Conservation (phyloP, 148 eudicot genomes). For the Rheum nobile region DNA sequence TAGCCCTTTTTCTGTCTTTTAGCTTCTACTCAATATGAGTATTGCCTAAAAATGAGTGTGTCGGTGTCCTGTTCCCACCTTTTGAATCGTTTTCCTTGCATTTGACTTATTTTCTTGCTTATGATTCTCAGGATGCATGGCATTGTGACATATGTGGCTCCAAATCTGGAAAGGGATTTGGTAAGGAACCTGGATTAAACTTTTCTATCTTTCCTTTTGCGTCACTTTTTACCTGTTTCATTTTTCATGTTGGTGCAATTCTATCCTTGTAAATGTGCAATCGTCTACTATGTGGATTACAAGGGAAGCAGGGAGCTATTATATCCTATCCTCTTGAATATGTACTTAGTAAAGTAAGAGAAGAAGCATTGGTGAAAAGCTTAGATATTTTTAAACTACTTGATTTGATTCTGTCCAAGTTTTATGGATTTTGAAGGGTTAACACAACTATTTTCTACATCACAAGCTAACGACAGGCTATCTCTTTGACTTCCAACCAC, state of each 20-base stretch:
- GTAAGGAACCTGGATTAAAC: slow-evolving; percentile 32
- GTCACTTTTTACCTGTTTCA: background rate
- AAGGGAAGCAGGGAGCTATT: background rate
- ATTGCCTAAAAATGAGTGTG: background rate
- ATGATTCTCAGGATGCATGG: slow-evolving; percentile 69
- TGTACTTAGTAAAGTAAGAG: background rate
- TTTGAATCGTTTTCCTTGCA: background rate
- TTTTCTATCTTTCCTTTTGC: background rate
- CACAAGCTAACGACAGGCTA: no score
- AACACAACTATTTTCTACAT: no score
- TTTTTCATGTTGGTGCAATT: background rate
- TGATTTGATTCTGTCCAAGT: no score
- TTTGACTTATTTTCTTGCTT: background rate
- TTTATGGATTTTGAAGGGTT: background rate
- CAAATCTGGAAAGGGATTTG: slow-evolving; percentile 92
- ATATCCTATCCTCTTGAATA: background rate
- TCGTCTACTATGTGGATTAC: background rate
- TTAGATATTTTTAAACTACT: background rate
- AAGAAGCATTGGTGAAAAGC: background rate
- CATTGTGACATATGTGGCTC: slow-evolving; percentile 96
- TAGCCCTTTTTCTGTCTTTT: slow-evolving; percentile 12
- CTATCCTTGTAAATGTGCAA: background rate
- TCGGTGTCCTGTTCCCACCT: background rate
- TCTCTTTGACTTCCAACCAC: background rate
- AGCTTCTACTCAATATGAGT: background rate